These are phyloP conservation scores for Phytophthora chlamydospora DNA, from an alignment of 352 stramenopile genomes.

Conservation along the genomic window DNA sequence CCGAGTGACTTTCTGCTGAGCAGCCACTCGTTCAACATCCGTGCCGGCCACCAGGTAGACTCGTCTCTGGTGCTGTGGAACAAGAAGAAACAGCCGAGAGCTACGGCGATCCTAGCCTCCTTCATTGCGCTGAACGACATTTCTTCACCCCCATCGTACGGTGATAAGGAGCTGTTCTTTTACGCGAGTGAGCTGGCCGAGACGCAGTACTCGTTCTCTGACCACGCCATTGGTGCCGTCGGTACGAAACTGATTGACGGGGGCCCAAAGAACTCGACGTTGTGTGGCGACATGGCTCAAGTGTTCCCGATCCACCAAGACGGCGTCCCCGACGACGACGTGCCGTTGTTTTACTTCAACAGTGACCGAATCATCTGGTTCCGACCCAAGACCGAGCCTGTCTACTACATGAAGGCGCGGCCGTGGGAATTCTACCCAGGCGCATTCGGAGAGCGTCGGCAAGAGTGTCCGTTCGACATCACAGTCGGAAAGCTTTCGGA, in stretches of 20 bases:
- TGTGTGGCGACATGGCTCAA: conserved; percentile 54
- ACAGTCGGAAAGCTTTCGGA: conserved; percentile 33
- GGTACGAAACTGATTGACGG: conserved; percentile 28
- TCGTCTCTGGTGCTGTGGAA: conserved; percentile 56
- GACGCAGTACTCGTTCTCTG: conserved; percentile 41
- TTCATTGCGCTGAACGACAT: conserved; percentile 37
- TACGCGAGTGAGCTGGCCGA: conserved; percentile 53
- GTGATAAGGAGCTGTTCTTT: conserved; percentile 58
- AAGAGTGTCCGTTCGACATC: conserved; percentile 47
- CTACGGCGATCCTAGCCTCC: conserved; percentile 46
- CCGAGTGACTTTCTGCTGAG: conserved; percentile 35
- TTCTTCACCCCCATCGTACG: conserved; percentile 41
- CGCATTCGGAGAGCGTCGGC: conserved; percentile 35
- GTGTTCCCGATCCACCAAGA: conserved; percentile 36
- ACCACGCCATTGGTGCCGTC: conserved; percentile 42
- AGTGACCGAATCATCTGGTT: conserved; percentile 46
- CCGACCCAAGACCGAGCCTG: conserved; percentile 25
- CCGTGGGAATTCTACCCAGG: conserved; percentile 42
- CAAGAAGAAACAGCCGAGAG: conserved; percentile 41
- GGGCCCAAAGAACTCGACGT: conserved; percentile 22
- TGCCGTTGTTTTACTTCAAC: conserved; percentile 49
- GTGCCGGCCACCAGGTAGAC: conserved; percentile 47
- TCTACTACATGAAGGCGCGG: conserved; percentile 40
- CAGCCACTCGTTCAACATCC: conserved; percentile 44
- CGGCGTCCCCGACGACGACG: conserved; percentile 24